These are phyloP conservation scores for Primulina huaijiensis DNA, from an alignment of 257 asterid species.

Conservation along the genomic window DNA sequence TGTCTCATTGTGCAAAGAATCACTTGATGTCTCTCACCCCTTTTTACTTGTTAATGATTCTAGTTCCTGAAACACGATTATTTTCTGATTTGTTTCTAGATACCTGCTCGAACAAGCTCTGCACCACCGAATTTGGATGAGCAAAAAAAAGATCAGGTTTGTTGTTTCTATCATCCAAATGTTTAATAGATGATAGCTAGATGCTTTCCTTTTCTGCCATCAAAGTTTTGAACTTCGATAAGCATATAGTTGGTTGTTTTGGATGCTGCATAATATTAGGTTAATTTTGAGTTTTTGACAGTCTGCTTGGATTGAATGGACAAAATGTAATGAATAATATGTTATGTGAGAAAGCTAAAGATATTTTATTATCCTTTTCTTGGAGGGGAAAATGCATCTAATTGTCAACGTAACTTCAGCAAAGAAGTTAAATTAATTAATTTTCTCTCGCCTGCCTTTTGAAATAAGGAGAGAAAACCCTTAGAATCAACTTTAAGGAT, in stretches of 20 bases:
- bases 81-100: conserved; percentile 38
- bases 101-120: conserved; percentile 92
- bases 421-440: not conserved
- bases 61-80: conserved; percentile 11
- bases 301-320: conserved; percentile 8
- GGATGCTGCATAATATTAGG: conserved; percentile 2
- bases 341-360: not conserved
- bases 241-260: not conserved
- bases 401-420: not conserved
- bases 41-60: conserved; percentile 1
- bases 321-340: conserved; percentile 19
- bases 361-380: not conserved
- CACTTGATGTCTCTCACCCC: not conserved
- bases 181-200: conserved; percentile 17
- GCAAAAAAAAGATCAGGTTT: conserved; percentile 87
- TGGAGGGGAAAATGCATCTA: not conserved
- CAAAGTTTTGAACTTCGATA: conserved; percentile 3
- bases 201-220: conserved; percentile 2
- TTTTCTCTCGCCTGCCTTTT: not conserved
- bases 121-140: conserved; percentile 96
- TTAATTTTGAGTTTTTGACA: not conserved
- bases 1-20: not conserved
- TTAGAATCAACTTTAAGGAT: not conserved
- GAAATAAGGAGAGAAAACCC: not conserved
- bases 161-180: conserved; percentile 21